A percentile compares a stretch with the other conserved stretches of the same genome.
Conservation (phyloP, 805 yeast species). For the Barnettozyma wickerhamii region DNA sequence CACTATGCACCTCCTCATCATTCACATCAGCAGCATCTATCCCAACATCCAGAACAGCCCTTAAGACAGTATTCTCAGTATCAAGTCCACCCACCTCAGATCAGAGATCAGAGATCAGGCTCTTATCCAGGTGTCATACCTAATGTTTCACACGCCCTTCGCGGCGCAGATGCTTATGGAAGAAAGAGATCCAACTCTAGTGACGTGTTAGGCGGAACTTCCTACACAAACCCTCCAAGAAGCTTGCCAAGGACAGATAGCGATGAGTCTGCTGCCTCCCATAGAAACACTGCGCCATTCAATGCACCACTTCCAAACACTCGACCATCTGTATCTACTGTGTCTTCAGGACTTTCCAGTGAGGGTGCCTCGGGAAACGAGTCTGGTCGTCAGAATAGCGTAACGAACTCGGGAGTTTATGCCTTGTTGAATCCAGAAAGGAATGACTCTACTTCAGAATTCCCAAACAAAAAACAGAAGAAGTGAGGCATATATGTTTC, state of each 20-base stretch:
- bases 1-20: constrained; percentile 8
- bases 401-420: constrained; percentile 22
- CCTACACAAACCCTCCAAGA: constrained; percentile 21
- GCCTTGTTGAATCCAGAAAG: constrained; percentile 25
- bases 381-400: too few species aligned
- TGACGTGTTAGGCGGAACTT: constrained; percentile 8
- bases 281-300: neutral
- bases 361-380: too few species aligned
- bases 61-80: constrained; percentile 4
- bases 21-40: neutral
- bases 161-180: constrained; percentile 2
- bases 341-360: too few species aligned
- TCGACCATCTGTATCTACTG: too few species aligned
- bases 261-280: constrained; percentile 4
- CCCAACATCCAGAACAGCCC: neutral
- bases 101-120: constrained; percentile 21
- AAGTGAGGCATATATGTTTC: too few species aligned
- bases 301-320: too few species aligned
- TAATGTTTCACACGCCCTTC: constrained; percentile 10
- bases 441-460: constrained; percentile 8
- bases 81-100: neutral
- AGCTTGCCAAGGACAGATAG: constrained; percentile 15
- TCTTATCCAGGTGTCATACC: constrained; percentile 22
- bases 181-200: constrained; percentile 24
- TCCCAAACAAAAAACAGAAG: constrained; percentile 6